phyloP scores from a whole-genome alignment of 1,284 basidiomycete species.

The Pseudozyma pruni region DNA sequence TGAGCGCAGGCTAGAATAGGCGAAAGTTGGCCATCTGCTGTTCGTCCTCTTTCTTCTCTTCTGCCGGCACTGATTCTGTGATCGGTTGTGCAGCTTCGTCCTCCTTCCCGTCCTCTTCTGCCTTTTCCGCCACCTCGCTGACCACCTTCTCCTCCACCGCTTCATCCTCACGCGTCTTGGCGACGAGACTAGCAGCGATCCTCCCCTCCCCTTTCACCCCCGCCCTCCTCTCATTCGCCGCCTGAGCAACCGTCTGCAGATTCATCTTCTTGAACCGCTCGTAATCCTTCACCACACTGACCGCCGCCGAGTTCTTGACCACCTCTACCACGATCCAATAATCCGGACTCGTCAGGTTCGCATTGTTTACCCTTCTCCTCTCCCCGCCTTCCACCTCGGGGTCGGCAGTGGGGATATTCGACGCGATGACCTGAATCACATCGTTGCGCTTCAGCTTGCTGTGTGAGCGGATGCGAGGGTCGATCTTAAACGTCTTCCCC shows the following conservation, averaged over 20 bases:
- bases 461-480: conserved; percentile 59
- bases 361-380: conserved; percentile 34
- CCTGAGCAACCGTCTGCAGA: conserved; percentile 47
- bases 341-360: conserved; percentile 50
- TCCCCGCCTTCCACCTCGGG: conserved; percentile 6
- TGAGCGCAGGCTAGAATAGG: conserved; percentile 15
- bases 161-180: conserved; percentile 2
- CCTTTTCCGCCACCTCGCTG: background rate
- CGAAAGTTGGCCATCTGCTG: conserved; percentile 31
- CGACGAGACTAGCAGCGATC: conserved; percentile 19
- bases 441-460: conserved; percentile 46
- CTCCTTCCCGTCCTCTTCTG: background rate
- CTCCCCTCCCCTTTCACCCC: conserved; percentile 6
- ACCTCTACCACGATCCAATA: conserved; percentile 58
- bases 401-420: conserved; percentile 35
- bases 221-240: conserved; percentile 26
- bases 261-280: conserved; percentile 53
- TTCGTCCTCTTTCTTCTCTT: background rate
- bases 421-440: conserved; percentile 52
- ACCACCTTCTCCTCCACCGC: background rate
- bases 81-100: background rate
- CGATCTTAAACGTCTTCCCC: conserved; percentile 52
- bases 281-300: conserved; percentile 49
- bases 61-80: background rate
- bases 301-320: conserved; percentile 56